Base-by-base conservation (phyloP, 1,284 basidiomycete genomes). In the Moesziomyces sp. region DNA sequence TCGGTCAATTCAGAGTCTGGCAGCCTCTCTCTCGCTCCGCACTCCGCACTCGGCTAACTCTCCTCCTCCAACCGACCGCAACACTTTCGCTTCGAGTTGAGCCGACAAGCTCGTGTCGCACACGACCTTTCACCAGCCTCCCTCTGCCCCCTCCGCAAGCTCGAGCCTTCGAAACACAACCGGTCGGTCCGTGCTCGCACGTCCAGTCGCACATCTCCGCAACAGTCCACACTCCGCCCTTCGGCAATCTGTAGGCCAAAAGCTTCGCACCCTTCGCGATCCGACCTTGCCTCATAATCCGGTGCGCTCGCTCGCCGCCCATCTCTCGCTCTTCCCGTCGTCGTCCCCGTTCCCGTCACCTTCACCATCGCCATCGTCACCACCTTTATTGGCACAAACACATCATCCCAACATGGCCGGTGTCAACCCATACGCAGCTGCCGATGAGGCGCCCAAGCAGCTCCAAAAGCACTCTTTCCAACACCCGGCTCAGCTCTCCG, bases 381-480 rank as follows among this genome's bases (percentile, higher is more conserved):
- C 18, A 14, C 16, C 18, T 18, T 18, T 21, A 21, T 21, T 6
- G 38, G 7, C 7, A 35, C 8, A 2, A 34, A 13, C 11, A 34
- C 30, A 13, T 13, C 30, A 34, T 9, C 26, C 10, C 42, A 51
- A 46, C n/a, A 70, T 70, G 67, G 67, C 67, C 9, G 67, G 61
- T 38, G 53, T 70, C 46, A 65, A 70, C 48, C 67, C 67, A 11
- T 70, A 70, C 53, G 48, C 60, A 24, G 42, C 63, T 13, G 52
- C 43, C 26, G 46, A 46, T 19, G 56, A 58, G 28, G 26, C 44
- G 34, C 47, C 52, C 7, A 28, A 44, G 23, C 46, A 47, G 16
- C 43, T 60, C 43, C 55, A 34, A 23, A 48, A 44, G 24, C 34
- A 28, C 46, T 26, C 40, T 34, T 64, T 58, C 45, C 53, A 64